Evolutionary conservation across 805 yeast species (phyloP).

Genomic region (Starmerella roubikii): DNA sequence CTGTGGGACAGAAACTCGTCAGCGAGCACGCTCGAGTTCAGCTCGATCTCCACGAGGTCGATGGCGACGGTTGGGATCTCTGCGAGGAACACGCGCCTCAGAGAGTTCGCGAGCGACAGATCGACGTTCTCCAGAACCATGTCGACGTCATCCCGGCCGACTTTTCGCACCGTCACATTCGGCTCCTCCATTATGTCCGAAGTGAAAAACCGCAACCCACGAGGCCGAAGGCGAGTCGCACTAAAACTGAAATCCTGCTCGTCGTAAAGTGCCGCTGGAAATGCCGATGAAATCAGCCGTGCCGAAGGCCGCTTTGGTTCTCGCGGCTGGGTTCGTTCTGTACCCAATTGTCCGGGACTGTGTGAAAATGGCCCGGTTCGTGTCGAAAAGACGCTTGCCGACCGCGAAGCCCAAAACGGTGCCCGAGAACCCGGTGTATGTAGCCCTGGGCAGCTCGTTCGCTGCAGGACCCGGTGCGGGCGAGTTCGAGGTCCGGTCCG

Average conservation of each 20-base stretch:
- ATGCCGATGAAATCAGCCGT: no score
- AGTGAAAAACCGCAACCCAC: no score
- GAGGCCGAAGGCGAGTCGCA: no score
- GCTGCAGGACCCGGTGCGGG: constrained; percentile 11
- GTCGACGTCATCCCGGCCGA: constrained; percentile 78
- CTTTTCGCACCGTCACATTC: constrained; percentile 74
- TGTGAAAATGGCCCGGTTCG: no score
- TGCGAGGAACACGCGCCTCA: constrained; percentile 82
- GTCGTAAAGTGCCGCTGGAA: no score
- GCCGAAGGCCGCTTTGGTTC: no score
- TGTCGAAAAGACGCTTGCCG: no score
- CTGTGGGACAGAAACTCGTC: constrained; percentile 95
- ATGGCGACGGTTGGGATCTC: constrained; percentile 98
- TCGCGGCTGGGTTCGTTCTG: no score
- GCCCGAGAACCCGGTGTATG: constrained; percentile 1
- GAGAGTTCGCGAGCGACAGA: constrained; percentile 78
- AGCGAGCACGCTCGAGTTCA: constrained; percentile 86
- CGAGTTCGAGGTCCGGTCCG: neutral
- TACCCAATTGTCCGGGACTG: no score
- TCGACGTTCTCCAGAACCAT: constrained; percentile 80
- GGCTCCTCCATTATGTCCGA: constrained; percentile 32
- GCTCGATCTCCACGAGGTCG: constrained; percentile 87
- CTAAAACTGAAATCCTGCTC: no score
- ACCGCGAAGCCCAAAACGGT: no score
- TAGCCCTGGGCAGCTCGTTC: constrained; percentile 12